phyloP scores from a whole-genome alignment of 805 yeast genomes.

The Candida endomychidarum region DNA sequence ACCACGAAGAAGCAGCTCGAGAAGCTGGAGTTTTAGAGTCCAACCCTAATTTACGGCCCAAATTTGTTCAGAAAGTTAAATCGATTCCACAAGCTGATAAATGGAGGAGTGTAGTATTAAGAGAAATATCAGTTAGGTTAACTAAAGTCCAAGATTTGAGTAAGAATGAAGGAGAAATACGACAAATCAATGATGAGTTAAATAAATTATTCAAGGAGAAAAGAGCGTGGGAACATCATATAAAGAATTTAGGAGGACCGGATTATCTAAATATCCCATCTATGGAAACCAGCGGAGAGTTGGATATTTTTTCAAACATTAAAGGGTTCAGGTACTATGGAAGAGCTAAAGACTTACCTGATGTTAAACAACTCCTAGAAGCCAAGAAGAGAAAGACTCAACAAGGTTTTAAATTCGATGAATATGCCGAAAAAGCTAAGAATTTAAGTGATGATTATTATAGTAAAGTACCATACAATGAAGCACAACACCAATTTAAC shows the following conservation, averaged over 20 bases:
- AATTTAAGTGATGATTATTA: slow-evolving; percentile 4
- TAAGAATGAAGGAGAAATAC: slow-evolving; percentile 57
- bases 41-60: slow-evolving; percentile 60
- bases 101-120: slow-evolving; percentile 61
- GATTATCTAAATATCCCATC: slow-evolving; percentile 46
- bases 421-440: slow-evolving; percentile 1
- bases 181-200: slow-evolving; percentile 73
- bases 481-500: not conserved
- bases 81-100: slow-evolving; percentile 64
- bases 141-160: slow-evolving; percentile 61
- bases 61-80: slow-evolving; percentile 51
- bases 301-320: slow-evolving; percentile 18
- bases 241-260: slow-evolving; percentile 71
- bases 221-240: slow-evolving; percentile 75
- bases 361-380: slow-evolving; percentile 44
- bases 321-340: slow-evolving; percentile 78
- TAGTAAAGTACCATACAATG: not conserved
- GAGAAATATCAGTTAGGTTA: slow-evolving; percentile 62
- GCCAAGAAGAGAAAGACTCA: slow-evolving; percentile 21
- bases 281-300: slow-evolving; percentile 18
- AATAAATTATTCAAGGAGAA: slow-evolving; percentile 68
- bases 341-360: slow-evolving; percentile 77
- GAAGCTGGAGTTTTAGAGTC: slow-evolving; percentile 59
- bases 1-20: slow-evolving; percentile 59
- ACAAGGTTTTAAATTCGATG: not conserved